phyloP scores from a whole-genome alignment of 768 basidiomycete genomes.

The Trametes elegans region DNA sequence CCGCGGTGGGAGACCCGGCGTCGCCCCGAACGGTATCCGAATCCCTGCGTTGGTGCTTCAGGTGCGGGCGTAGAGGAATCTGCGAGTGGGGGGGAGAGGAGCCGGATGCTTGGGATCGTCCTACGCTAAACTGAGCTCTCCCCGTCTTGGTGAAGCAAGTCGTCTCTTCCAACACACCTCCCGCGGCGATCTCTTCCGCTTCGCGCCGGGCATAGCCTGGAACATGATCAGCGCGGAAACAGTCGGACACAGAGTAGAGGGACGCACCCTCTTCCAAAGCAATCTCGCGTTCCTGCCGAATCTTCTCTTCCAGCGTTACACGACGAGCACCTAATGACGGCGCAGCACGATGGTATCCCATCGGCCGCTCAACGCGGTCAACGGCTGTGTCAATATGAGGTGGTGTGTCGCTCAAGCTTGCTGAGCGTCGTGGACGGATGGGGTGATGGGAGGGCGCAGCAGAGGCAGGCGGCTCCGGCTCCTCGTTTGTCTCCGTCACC shows the following conservation, averaged over 20 bases:
- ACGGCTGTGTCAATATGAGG: slow-evolving; percentile 9
- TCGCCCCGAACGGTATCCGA: slow-evolving; percentile 67
- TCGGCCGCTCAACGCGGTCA: slow-evolving; percentile 2
- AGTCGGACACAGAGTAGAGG: slow-evolving; percentile 16
- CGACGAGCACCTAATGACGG: slow-evolving; percentile 44
- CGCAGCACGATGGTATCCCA: slow-evolving; percentile 36
- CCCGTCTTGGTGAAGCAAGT: neutral
- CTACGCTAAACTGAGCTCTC: slow-evolving; percentile 15
- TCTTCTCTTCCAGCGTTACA: slow-evolving; percentile 46
- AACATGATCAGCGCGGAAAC: neutral
- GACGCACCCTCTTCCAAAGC: slow-evolving; percentile 42
- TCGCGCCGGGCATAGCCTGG: slow-evolving; percentile 28
- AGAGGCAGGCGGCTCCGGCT: slow-evolving; percentile 19
- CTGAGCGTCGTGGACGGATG: slow-evolving; percentile 65
- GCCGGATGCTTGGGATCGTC: slow-evolving; percentile 35
- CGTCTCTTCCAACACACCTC: slow-evolving; percentile 10
- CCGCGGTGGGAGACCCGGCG: slow-evolving; percentile 53
- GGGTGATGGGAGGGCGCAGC: slow-evolving; percentile 35
- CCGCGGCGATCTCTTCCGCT: slow-evolving; percentile 33
- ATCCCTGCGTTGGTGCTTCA: slow-evolving; percentile 63
- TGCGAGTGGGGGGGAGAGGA: slow-evolving; percentile 55
- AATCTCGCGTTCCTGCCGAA: slow-evolving; percentile 32
- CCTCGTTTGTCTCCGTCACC: slow-evolving; percentile 19
- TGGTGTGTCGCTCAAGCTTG: slow-evolving; percentile 61
- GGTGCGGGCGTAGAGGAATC: slow-evolving; percentile 28